Conservation (phyloP, 1,284 basidiomycete species). For the Moesziomyces sp. region DNA sequence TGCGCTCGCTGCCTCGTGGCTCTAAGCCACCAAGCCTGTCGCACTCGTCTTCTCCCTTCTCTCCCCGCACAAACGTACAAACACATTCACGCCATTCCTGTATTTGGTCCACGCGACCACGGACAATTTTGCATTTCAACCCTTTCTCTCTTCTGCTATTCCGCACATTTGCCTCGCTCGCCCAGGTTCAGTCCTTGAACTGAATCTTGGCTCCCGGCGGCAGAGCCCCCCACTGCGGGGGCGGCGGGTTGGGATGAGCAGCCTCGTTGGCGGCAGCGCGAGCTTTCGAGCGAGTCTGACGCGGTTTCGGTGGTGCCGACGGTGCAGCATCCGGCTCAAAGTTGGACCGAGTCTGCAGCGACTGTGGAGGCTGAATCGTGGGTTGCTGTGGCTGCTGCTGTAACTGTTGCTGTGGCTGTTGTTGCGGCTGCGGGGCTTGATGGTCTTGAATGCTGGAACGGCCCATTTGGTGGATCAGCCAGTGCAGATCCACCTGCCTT, state of each 20-base stretch:
- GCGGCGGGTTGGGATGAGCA: conserved; percentile 13
- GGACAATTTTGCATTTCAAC: conserved; percentile 1
- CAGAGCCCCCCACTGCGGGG: conserved; percentile 57
- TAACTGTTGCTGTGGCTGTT: conserved; percentile 8
- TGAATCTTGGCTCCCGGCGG: conserved; percentile 56
- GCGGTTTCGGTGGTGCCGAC: not conserved
- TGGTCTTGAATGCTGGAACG: conserved; percentile 15
- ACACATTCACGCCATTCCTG: no score
- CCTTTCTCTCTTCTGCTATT: not conserved
- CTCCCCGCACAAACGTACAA: no score
- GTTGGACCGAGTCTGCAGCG: no score
- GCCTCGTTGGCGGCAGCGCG: not conserved
- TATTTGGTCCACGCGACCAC: no score
- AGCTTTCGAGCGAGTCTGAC: no score
- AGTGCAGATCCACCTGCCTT: conserved; percentile 44
- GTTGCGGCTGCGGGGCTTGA: conserved; percentile 3
- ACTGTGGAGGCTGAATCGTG: not conserved
- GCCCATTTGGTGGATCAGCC: conserved; percentile 30
- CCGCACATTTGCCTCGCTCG: not conserved
- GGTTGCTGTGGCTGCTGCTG: conserved; percentile 4
- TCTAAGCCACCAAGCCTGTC: conserved; percentile 5
- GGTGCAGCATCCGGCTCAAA: not conserved
- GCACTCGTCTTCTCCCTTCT: not conserved
- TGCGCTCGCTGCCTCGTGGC: conserved; percentile 13
- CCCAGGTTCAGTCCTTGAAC: conserved; percentile 36